Percentiles rank a stretch among this genome's conserved stretches.
Conservation (phyloP, 331 rosid genomes). For the Malus hybrid region DNA sequence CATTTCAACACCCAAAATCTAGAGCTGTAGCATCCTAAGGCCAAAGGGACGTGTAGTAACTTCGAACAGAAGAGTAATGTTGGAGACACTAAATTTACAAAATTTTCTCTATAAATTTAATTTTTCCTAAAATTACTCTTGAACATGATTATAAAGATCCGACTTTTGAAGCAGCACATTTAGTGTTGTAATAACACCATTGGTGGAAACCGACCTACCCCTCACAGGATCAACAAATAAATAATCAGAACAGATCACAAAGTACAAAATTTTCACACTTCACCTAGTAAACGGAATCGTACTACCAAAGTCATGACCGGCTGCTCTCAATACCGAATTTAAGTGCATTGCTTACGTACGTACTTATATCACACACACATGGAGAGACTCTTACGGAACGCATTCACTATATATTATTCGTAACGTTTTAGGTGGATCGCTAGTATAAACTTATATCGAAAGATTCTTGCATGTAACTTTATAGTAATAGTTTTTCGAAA, state of each 20-base stretch:
- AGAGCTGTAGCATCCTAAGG: not conserved
- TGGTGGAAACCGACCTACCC: not conserved
- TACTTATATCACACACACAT: not conserved
- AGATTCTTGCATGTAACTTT: no score
- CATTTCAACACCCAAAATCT: not conserved
- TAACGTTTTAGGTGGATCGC: not conserved
- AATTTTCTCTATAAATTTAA: no score
- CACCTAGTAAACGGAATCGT: not conserved
- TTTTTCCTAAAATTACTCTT: fast-evolving
- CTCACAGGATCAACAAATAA: not conserved
- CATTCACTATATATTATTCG: no score
- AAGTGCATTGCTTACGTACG: not conserved
- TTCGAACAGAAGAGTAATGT: not conserved
- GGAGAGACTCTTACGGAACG: no score
- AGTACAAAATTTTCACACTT: not conserved
- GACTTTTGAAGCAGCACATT: not conserved
- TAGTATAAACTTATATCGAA: no score
- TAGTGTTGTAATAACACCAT: not conserved
- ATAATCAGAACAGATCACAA: not conserved
- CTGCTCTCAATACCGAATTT: not conserved
- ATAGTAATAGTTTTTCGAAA: no score
- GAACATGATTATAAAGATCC: not conserved
- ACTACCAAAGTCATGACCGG: not conserved
- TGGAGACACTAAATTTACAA: no score
- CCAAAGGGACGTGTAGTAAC: not conserved